These are phyloP conservation scores for Daldinia caldariorum DNA, from an alignment of 495 filamentous ascomycete genomes.

Conservation along the genomic window DNA sequence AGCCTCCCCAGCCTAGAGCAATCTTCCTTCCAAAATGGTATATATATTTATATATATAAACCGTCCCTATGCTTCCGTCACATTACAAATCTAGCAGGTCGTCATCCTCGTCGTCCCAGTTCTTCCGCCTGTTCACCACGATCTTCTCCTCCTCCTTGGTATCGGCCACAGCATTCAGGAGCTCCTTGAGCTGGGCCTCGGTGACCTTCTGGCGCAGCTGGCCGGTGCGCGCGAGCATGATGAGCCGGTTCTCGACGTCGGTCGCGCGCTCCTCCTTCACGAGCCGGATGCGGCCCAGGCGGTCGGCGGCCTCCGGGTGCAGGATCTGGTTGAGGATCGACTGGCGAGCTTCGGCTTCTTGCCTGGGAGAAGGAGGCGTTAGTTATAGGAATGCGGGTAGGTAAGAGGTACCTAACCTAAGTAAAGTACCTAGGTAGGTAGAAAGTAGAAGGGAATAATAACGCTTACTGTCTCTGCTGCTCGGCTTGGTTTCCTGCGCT, in stretches of 20 bases:
- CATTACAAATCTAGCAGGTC: conserved; percentile 76
- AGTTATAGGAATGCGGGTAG: neutral
- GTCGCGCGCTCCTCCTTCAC: conserved; percentile 92
- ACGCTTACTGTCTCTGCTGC: conserved; percentile 72
- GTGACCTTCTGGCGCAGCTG: conserved; percentile 89
- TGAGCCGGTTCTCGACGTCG: conserved; percentile 91
- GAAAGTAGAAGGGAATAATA: neutral
- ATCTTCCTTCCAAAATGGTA: neutral
- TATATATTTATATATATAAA: neutral
- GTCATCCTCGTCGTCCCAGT: conserved; percentile 88
- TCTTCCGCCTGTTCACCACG: conserved; percentile 83
- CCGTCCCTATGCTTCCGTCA: too few species aligned
- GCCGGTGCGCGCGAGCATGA: conserved; percentile 87
- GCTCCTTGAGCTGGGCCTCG: conserved; percentile 91
- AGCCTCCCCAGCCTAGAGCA: neutral
- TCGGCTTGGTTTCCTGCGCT: conserved; percentile 62
- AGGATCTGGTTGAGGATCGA: conserved; percentile 91
- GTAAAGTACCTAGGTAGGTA: neutral
- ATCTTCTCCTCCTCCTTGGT: conserved; percentile 78
- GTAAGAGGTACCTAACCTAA: too few species aligned
- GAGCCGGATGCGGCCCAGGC: conserved; percentile 90
- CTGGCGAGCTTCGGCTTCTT: conserved; percentile 71
- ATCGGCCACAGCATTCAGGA: conserved; percentile 84
- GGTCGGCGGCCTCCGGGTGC: conserved; percentile 90
- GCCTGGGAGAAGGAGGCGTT: neutral